Percentiles rank a stretch among this genome's conserved stretches.
phyloP scores from a whole-genome alignment of 192 early-diverging fungal genomes.

The Coemansia erecta region DNA sequence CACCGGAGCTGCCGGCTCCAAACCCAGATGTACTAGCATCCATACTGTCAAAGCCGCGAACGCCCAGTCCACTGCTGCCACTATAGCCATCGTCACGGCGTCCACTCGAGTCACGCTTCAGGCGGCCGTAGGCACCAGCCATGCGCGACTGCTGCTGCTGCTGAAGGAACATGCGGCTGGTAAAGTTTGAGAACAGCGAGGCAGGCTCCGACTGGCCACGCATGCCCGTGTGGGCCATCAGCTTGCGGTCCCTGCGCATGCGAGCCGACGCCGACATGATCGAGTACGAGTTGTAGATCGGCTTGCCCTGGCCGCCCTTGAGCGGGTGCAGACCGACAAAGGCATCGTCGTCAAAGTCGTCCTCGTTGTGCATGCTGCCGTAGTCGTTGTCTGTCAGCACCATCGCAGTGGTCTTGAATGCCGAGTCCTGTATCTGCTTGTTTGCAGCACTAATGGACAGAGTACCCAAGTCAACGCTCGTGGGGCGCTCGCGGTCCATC shows the following conservation, averaged over 20 bases:
- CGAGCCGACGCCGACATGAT: constrained; percentile 7
- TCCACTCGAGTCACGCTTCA: constrained; percentile 6
- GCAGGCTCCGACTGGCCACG: neutral
- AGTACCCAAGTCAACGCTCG: constrained; percentile 15
- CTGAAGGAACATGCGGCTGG: constrained; percentile 1
- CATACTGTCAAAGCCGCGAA: neutral
- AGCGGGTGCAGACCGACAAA: neutral
- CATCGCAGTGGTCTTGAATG: constrained; percentile 32
- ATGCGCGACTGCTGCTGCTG: constrained; percentile 14
- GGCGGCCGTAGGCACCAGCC: constrained; percentile 6
- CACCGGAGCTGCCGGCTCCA: constrained; percentile 4
- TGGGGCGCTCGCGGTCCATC: neutral
- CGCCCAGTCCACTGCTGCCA: neutral
- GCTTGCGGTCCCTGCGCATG: constrained; percentile 11
- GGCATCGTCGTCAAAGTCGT: constrained; percentile 2
- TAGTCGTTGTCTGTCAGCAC: constrained; percentile 24
- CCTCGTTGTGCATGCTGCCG: constrained; percentile 2
- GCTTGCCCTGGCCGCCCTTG: constrained; percentile 5
- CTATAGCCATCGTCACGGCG: neutral
- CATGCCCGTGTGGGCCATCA: neutral
- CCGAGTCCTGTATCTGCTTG: constrained; percentile 30
- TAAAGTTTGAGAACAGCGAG: neutral
- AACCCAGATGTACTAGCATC: neutral
- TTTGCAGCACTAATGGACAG: constrained; percentile 27
- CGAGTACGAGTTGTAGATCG: constrained; percentile 14